A percentile compares a stretch with the other conserved stretches of the same genome.
phyloP scores from a whole-genome alignment of 2,329 filamentous ascomycete genomes.

The Claviceps sorghi region DNA sequence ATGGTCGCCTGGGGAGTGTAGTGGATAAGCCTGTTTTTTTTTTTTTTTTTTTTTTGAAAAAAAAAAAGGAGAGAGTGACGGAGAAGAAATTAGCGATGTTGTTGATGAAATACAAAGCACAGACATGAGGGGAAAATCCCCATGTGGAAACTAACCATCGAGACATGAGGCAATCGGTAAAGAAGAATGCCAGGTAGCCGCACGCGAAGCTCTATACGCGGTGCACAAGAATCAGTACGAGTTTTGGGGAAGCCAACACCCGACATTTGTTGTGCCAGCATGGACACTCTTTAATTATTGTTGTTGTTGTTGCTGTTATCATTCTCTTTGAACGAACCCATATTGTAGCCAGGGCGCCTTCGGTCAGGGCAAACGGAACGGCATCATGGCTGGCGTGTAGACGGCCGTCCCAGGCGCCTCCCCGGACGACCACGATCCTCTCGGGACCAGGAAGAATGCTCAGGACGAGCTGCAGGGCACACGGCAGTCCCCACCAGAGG shows the following conservation, averaged over 20 bases:
- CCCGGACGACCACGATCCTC: conserved; percentile 15
- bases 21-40: conserved; percentile 52
- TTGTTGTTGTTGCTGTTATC: too few species aligned
- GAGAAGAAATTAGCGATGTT: not conserved
- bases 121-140: not conserved
- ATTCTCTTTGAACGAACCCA: conserved; percentile 40
- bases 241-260: not conserved
- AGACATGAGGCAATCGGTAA: conserved; percentile 74
- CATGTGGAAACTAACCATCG: conserved; percentile 43
- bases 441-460: conserved; percentile 36
- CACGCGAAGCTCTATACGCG: conserved; percentile 52
- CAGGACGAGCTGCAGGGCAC: conserved; percentile 52
- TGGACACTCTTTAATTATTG: not conserved
- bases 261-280: too few species aligned
- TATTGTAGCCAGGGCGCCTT: conserved; percentile 57
- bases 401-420: conserved; percentile 2
- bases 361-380: conserved; percentile 36
- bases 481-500: conserved; percentile 56
- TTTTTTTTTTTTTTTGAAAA: not conserved
- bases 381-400: conserved; percentile 8
- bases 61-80: too few species aligned
- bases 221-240: not conserved
- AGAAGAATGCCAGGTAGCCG: conserved; percentile 68
- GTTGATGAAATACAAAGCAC: too few species aligned
- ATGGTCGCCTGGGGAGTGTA: conserved; percentile 72